Conservation (phyloP, 495 filamentous ascomycete species). For the Hyaloscypha bicolor region DNA sequence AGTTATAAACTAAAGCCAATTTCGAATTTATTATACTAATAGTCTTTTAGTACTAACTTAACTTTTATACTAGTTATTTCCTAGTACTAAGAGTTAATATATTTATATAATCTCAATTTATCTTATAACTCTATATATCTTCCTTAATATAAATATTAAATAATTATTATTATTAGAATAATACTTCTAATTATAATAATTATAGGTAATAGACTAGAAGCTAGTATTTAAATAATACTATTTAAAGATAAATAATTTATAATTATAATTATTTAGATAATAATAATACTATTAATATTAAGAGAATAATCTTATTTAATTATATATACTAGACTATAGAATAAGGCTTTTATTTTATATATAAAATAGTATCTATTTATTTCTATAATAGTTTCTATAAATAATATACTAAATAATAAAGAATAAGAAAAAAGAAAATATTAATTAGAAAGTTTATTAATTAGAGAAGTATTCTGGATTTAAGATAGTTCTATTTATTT, state of each 20-base stretch:
- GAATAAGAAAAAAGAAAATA: no score
- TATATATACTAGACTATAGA: no score
- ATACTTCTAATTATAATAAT: conserved; percentile 8
- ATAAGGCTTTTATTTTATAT: not conserved
- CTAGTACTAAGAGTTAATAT: not conserved
- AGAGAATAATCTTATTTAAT: not conserved
- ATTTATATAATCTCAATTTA: not conserved
- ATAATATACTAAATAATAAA: no score
- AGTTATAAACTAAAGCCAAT: conserved; percentile 17
- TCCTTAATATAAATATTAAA: not conserved
- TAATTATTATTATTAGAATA: conserved; percentile 10
- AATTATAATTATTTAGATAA: conserved; percentile 2
- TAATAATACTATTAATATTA: not conserved
- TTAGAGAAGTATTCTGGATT: no score
- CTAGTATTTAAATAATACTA: conserved; percentile 1
- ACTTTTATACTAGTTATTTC: conserved; percentile 1
- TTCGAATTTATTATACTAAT: conserved; percentile 20
- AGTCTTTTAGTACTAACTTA: conserved; percentile 1
- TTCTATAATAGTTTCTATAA: no score
- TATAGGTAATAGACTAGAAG: conserved; percentile 10
- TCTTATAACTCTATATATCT: not conserved
- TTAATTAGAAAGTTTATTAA: no score
- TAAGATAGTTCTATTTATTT: no score
- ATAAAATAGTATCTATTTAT: not conserved
- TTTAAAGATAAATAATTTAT: not conserved